These are phyloP conservation scores for Cornus florida DNA, from an alignment of 148 eudicot genomes.

Conservation along the genomic window DNA sequence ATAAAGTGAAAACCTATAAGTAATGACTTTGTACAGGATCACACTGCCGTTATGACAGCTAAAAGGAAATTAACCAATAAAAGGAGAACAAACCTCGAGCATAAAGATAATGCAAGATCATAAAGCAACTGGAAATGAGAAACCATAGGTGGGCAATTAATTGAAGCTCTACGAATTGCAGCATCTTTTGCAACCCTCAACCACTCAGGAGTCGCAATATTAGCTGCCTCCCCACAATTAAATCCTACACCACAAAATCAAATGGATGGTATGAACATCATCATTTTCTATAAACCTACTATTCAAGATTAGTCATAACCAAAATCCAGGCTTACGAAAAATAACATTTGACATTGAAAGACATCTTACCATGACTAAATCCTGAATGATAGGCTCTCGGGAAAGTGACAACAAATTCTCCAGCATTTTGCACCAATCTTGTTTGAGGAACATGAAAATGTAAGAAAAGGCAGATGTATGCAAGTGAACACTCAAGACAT, in stretches of 20 bases:
- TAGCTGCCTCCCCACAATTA: slow-evolving; percentile 93
- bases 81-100: slow-evolving; percentile 63
- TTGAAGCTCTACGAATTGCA: slow-evolving; percentile 95
- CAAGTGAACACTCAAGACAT: not conserved
- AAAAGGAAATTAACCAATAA: slow-evolving; percentile 9
- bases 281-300: not conserved
- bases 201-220: slow-evolving; percentile 99
- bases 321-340: slow-evolving; percentile 1
- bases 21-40: not conserved
- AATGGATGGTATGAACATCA: slow-evolving; percentile 1
- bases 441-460: slow-evolving; percentile 27
- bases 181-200: slow-evolving; percentile 88
- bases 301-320: not conserved
- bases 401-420: slow-evolving; percentile 97
- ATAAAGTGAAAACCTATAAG: not conserved
- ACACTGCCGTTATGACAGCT: not conserved
- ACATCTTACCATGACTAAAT: slow-evolving; percentile 82
- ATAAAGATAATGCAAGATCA: slow-evolving; percentile 81
- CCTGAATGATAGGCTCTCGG: slow-evolving; percentile 99
- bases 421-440: slow-evolving; percentile 98
- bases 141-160: slow-evolving; percentile 95
- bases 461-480: slow-evolving; percentile 5
- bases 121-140: slow-evolving; percentile 95
- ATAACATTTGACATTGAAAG: not conserved
- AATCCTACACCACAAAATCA: slow-evolving; percentile 50